Evolutionary conservation across 2,329 filamentous ascomycete species (phyloP), one percentile per base, ranked within the genome.

Genomic region (Pseudocercospora pini-densiflorae): DNA sequence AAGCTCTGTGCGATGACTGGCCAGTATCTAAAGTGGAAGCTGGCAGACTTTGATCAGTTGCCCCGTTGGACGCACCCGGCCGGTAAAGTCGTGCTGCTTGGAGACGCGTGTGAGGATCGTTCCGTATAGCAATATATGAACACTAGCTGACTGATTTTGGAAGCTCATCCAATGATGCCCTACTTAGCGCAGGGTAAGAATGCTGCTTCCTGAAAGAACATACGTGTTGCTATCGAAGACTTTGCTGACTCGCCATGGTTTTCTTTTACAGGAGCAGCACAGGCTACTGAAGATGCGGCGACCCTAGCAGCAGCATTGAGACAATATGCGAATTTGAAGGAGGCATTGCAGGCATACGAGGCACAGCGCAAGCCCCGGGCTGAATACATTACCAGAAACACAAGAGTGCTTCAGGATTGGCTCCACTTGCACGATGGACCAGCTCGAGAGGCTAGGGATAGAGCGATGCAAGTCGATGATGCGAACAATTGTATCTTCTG

Each of bases 271-370:
- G 43, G 43, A 9, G 43, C 89, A 10, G 88, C 89, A 8, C 89
- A 89, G 81, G 88, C 88, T 8, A 88, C 90, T 58, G 89, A 91
- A 75, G 89, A 91, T 71, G 88, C 86, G 1, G 87, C 86, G 4
- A 85, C 87, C 1, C 76, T 90, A 27, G 66, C 69, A 23, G 69
- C 69, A 19, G 64, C 68, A n/a, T 43, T 72, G 31, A 19, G 65
- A 21, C 62, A 65, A 8, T 71, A 74, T 47, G 62, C 71, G n/a
- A 57, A 36, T 58, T 55, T 71, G 12, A 29, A 40, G 2, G 19
- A 66, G 9, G 71, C 69, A 12, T 43, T 71, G 54, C 23, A 45
- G 21, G 64, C 49, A 14, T 73, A 71, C 40, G 69, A 74, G 57
- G 49, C 49, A 36, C 65, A 65, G 54, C 29, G 70, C 23, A 72